Conservation (phyloP, 2,329 filamentous ascomycete species). For the Fusarium musae region DNA sequence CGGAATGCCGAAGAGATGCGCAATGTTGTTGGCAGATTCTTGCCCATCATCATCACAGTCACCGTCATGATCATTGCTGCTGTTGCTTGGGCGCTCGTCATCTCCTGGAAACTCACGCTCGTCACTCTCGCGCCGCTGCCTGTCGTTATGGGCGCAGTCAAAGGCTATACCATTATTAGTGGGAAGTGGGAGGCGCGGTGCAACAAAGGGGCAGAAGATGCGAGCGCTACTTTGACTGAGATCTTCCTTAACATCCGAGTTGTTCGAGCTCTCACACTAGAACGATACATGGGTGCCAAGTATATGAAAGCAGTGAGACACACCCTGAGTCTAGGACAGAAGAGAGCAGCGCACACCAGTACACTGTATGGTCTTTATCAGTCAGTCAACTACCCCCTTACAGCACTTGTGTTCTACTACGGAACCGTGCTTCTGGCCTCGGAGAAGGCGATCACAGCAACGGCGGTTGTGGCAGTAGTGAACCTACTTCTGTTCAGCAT, state of each 20-base stretch:
- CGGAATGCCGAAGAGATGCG: constrained; percentile 88
- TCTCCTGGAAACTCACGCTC: constrained; percentile 84
- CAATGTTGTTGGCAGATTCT: constrained; percentile 82
- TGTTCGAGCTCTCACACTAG: constrained; percentile 79
- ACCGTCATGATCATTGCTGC: constrained; percentile 75
- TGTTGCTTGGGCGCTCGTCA: constrained; percentile 76
- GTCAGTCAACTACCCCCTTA: constrained; percentile 75
- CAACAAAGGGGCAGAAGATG: constrained; percentile 69
- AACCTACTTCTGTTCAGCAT: constrained; percentile 87
- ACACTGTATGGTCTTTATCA: constrained; percentile 83
- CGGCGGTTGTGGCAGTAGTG: constrained; percentile 77
- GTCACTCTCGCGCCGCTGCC: constrained; percentile 77
- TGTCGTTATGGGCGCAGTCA: constrained; percentile 72
- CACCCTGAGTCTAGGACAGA: constrained; percentile 70
- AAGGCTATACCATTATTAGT: constrained; percentile 72
- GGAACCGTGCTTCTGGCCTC: constrained; percentile 72
- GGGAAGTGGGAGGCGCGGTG: constrained; percentile 77
- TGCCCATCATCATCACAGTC: constrained; percentile 75
- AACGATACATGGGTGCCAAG: constrained; percentile 75
- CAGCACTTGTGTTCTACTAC: constrained; percentile 86
- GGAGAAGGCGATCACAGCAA: constrained; percentile 59
- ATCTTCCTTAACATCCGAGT: constrained; percentile 83
- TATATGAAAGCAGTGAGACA: constrained; percentile 63
- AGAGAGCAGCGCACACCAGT: constrained; percentile 74
- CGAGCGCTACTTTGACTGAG: constrained; percentile 72